A percentile compares a stretch with the other conserved stretches of the same genome.
Evolutionary conservation across 441 rosid genomes (phyloP).

Genomic region (Pelargonium fulgidum): DNA sequence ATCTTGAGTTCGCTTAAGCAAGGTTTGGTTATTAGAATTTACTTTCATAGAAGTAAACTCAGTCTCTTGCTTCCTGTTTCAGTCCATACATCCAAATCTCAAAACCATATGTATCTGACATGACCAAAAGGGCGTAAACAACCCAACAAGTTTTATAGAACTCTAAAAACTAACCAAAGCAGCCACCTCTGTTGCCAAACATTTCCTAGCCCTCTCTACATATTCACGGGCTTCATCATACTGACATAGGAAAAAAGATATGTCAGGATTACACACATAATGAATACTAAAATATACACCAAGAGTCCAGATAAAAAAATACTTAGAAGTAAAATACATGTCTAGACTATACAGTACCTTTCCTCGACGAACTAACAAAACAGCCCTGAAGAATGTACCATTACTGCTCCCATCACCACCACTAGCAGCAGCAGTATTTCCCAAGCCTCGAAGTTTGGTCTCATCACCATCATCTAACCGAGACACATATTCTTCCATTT

Average conservation of each 20-base stretch:
- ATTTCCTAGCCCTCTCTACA: constrained; percentile 96
- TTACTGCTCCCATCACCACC: constrained; percentile 95
- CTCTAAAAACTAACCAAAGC: constrained; percentile 68
- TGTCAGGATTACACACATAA: too few relatives aligned
- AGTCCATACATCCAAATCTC: not conserved
- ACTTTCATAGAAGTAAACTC: not conserved
- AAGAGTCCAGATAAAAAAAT: too few relatives aligned
- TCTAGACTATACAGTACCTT: constrained; percentile 42
- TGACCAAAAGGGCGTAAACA: not conserved
- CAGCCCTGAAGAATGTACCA: constrained; percentile 98
- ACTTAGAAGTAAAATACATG: not conserved
- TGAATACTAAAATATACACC: too few relatives aligned
- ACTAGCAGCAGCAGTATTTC: constrained; percentile 83
- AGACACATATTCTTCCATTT: constrained; percentile 97
- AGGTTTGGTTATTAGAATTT: constrained; percentile 2
- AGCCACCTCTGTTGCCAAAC: constrained; percentile 99
- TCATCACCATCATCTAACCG: constrained; percentile 99
- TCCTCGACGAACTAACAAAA: constrained; percentile 74
- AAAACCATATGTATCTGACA: not conserved
- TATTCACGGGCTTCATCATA: constrained; percentile 94
- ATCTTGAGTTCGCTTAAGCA: not conserved
- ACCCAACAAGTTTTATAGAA: not conserved
- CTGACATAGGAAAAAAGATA: constrained; percentile 40
- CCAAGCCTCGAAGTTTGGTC: constrained; percentile 80
- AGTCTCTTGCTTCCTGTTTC: constrained; percentile 1